Evolutionary conservation across 768 basidiomycete species (phyloP).

Genomic region (Gelatoporia subvermispora): DNA sequence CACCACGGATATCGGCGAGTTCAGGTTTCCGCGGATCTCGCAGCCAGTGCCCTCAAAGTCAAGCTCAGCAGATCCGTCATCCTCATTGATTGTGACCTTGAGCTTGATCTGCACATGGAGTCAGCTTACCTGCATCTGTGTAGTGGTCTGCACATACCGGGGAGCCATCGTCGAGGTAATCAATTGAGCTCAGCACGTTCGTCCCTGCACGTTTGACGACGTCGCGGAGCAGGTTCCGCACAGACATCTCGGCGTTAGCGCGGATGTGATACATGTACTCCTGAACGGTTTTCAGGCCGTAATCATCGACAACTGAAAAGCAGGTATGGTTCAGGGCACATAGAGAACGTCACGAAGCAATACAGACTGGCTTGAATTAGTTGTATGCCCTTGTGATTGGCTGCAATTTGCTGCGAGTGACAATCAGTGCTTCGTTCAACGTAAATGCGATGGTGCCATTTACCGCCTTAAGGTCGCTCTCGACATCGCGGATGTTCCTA

Average conservation of each 20-base stretch:
- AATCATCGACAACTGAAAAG: constrained; percentile 73
- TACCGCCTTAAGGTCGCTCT: constrained; percentile 88
- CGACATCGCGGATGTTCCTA: constrained; percentile 82
- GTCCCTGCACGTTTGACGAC: constrained; percentile 67
- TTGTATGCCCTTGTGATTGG: constrained; percentile 88
- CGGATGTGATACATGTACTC: constrained; percentile 93
- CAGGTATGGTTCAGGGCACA: neutral
- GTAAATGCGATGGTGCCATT: constrained; percentile 22
- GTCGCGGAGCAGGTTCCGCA: constrained; percentile 73
- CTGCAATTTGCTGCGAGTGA: constrained; percentile 75
- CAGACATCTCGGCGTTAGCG: constrained; percentile 81
- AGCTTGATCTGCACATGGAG: constrained; percentile 56
- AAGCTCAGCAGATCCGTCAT: constrained; percentile 71
- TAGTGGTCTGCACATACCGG: constrained; percentile 43
- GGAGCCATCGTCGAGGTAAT: constrained; percentile 86
- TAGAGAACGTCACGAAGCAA: neutral
- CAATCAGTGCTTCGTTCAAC: neutral
- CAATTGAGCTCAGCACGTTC: constrained; percentile 63
- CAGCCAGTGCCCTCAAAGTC: constrained; percentile 84
- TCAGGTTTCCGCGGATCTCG: constrained; percentile 82
- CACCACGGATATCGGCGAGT: constrained; percentile 80
- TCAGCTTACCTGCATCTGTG: neutral
- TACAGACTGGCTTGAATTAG: constrained; percentile 71
- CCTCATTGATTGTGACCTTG: constrained; percentile 69
- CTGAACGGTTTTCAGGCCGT: constrained; percentile 80